These are phyloP conservation scores for Pseudogymnoascus sp. DNA, from an alignment of 2,329 filamentous ascomycete genomes.

Conservation along the genomic window DNA sequence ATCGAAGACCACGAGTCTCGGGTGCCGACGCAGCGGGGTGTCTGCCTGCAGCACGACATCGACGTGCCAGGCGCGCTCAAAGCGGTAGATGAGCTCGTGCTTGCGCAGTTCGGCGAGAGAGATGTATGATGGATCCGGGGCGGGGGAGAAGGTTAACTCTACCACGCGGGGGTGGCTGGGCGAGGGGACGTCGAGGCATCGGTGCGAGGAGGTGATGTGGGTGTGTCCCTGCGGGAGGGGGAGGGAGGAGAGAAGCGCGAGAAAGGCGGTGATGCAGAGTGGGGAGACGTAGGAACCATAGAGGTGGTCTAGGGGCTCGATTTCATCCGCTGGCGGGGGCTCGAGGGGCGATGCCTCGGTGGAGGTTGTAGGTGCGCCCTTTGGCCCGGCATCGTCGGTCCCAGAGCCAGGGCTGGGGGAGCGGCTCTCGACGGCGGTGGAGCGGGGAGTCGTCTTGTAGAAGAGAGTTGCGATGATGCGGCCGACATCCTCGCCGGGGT, in stretches of 20 bases:
- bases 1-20: slow-evolving; percentile 88
- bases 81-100: slow-evolving; percentile 75
- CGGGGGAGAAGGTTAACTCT: slow-evolving; percentile 58
- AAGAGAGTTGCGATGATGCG: slow-evolving; percentile 58
- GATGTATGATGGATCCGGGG: slow-evolving; percentile 56
- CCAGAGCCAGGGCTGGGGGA: slow-evolving; percentile 28
- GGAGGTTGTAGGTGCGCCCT: slow-evolving; percentile 52
- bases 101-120: slow-evolving; percentile 65
- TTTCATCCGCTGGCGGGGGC: slow-evolving; percentile 46
- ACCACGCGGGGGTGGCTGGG: slow-evolving; percentile 56
- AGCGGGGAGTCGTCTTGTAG: slow-evolving; percentile 46
- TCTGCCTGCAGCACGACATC: slow-evolving; percentile 74
- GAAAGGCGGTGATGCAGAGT: slow-evolving; percentile 59
- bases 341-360: slow-evolving; percentile 56
- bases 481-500: slow-evolving; percentile 42
- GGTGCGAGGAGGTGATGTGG: slow-evolving; percentile 54
- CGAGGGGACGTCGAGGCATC: slow-evolving; percentile 51
- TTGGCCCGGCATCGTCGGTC: slow-evolving; percentile 29
- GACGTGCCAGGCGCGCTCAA: slow-evolving; percentile 84
- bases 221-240: slow-evolving; percentile 45
- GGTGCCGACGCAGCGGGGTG: slow-evolving; percentile 68
- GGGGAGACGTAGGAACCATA: slow-evolving; percentile 62
- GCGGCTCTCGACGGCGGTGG: slow-evolving; percentile 19
- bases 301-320: slow-evolving; percentile 56
- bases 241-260: slow-evolving; percentile 59